Evolutionary conservation across 179 eudicot species (phyloP).

Genomic region (Nepenthes alata): DNA sequence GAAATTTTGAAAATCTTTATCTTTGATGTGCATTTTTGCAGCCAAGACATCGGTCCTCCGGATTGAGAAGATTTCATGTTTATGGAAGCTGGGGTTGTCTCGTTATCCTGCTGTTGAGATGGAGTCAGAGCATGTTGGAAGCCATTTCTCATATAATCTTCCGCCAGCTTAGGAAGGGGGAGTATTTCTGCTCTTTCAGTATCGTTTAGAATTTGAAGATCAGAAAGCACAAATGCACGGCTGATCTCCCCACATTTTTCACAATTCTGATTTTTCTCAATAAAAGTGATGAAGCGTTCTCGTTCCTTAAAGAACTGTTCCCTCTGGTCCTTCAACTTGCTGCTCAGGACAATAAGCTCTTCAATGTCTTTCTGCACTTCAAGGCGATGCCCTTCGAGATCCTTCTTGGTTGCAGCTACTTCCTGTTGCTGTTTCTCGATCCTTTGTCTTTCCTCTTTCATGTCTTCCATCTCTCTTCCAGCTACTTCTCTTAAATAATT

Average conservation of each 20-base stretch:
- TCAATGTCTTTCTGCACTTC: slow-evolving; percentile 72
- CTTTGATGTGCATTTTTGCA: slow-evolving; percentile 56
- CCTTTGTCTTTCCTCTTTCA: slow-evolving; percentile 40
- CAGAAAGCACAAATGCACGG: slow-evolving; percentile 49
- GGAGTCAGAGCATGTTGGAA: slow-evolving; percentile 13
- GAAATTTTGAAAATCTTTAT: slow-evolving; percentile 44
- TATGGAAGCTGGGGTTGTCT: slow-evolving; percentile 24
- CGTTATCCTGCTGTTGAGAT: slow-evolving; percentile 25
- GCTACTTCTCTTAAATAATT: slow-evolving; percentile 34
- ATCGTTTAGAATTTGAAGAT: slow-evolving; percentile 42
- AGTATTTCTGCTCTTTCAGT: slow-evolving; percentile 31
- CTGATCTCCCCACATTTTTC: slow-evolving; percentile 51
- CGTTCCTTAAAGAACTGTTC: slow-evolving; percentile 57
- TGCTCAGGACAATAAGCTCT: slow-evolving; percentile 55
- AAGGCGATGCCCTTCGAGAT: slow-evolving; percentile 55
- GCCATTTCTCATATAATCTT: slow-evolving; percentile 31
- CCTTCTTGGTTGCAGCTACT: slow-evolving; percentile 39
- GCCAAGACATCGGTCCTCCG: slow-evolving; percentile 54
- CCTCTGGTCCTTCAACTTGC: slow-evolving; percentile 57
- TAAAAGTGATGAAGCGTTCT: slow-evolving; percentile 47
- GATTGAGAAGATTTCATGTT: slow-evolving; percentile 37
- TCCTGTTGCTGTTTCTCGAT: slow-evolving; percentile 53
- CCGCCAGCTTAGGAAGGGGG: slow-evolving; percentile 40
- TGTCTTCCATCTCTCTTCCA: slow-evolving; percentile 44
- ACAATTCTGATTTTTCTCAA: slow-evolving; percentile 53